Percentiles rank a stretch among this genome's conserved stretches.
Evolutionary conservation across 345 rosid genomes (phyloP).

Genomic region (Eucalyptus grandis): DNA sequence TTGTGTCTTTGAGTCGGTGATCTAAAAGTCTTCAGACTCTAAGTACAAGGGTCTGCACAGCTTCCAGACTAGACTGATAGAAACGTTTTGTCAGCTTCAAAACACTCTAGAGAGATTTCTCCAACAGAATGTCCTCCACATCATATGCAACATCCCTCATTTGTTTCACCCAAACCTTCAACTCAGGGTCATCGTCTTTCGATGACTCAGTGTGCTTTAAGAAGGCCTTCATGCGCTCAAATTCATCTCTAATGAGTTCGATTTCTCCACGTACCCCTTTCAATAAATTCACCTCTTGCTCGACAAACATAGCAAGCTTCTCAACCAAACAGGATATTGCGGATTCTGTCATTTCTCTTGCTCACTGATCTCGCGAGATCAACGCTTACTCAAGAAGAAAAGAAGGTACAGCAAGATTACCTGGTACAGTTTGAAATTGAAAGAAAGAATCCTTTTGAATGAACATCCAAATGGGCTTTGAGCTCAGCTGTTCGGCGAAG

Average conservation of each 20-base stretch:
- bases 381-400: background rate
- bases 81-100: too few species aligned
- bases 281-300: background rate
- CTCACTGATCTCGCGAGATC: background rate
- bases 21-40: too few species aligned
- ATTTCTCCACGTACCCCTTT: background rate
- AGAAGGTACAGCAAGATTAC: background rate
- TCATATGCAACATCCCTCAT: background rate
- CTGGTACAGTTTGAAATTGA: background rate
- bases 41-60: too few species aligned
- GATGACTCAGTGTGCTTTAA: fast-evolving
- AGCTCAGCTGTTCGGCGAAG: background rate
- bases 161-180: background rate
- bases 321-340: background rate
- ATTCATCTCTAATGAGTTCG: background rate
- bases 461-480: background rate
- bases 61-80: too few species aligned
- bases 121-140: too few species aligned
- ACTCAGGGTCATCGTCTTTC: background rate
- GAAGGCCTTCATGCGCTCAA: background rate
- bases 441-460: background rate
- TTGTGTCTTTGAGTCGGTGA: too few species aligned
- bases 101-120: too few species aligned
- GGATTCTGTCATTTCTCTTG: background rate
- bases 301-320: background rate